phyloP scores from a whole-genome alignment of 768 basidiomycete genomes.

The Lanmaoa pseudosensibilis region DNA sequence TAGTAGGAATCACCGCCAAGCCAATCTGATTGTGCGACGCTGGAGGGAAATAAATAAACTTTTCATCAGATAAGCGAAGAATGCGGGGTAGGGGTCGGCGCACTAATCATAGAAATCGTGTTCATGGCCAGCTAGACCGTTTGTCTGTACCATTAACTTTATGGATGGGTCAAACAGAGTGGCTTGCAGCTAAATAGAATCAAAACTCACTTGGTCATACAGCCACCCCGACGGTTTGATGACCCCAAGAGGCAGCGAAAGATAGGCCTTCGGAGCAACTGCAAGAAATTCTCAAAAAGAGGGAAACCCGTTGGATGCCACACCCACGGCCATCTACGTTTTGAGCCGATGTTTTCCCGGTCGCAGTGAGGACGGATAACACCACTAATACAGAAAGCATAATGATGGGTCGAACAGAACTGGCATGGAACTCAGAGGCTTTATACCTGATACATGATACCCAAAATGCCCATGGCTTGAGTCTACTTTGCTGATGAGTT shows the following conservation, averaged over 20 bases:
- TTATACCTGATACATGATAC: too few relatives aligned
- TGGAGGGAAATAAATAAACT: background rate
- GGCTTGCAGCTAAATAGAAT: background rate
- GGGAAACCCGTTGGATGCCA: too few relatives aligned
- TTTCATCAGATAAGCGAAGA: background rate
- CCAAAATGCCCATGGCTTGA: too few relatives aligned
- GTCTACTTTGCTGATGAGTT: too few relatives aligned
- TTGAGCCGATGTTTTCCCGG: background rate
- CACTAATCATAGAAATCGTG: slow-evolving; percentile 5
- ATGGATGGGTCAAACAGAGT: background rate
- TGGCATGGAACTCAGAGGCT: too few relatives aligned
- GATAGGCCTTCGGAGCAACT: background rate
- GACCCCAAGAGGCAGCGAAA: background rate
- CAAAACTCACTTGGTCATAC: background rate
- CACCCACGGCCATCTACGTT: background rate
- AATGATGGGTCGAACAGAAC: background rate
- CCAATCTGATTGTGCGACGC: slow-evolving; percentile 1
- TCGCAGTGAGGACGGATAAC: background rate
- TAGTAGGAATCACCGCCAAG: background rate
- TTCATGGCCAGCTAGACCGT: background rate
- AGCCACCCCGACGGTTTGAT: slow-evolving; percentile 2
- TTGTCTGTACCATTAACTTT: slow-evolving; percentile 2
- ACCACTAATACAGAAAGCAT: background rate
- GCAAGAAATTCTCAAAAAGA: background rate
- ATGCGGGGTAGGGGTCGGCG: background rate